Percentiles rank a stretch among this genome's conserved stretches.
Evolutionary conservation across 2,329 filamentous ascomycete species (phyloP).

Genomic region (Metarhizium robertsii): DNA sequence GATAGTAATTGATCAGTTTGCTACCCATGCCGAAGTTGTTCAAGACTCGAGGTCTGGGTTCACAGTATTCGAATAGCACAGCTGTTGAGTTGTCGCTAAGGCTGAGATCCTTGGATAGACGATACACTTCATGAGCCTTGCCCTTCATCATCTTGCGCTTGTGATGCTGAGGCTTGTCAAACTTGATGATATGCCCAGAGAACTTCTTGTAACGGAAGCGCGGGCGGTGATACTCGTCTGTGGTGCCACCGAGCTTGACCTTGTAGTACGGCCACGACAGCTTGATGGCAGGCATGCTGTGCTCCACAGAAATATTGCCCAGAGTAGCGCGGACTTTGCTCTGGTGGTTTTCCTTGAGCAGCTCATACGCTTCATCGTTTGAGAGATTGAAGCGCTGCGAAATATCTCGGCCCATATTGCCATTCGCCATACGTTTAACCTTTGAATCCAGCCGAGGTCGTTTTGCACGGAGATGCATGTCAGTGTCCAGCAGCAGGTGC

Average conservation of each 20-base stretch:
- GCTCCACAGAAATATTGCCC: conserved; percentile 85
- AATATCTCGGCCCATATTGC: conserved; percentile 63
- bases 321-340: conserved; percentile 91
- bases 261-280: conserved; percentile 95
- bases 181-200: conserved; percentile 58
- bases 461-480: conserved; percentile 54
- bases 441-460: conserved; percentile 46
- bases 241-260: conserved; percentile 68
- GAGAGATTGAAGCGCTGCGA: conserved; percentile 86
- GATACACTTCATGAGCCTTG: conserved; percentile 70
- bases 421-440: conserved; percentile 57
- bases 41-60: conserved; percentile 82
- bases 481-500: conserved; percentile 73
- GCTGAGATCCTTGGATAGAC: conserved; percentile 70
- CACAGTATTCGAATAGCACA: conserved; percentile 88
- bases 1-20: conserved; percentile 93
- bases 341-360: conserved; percentile 92
- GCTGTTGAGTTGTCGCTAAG: conserved; percentile 83
- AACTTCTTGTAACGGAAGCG: conserved; percentile 62
- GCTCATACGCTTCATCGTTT: conserved; percentile 92
- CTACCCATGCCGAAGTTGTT: conserved; percentile 98
- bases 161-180: conserved; percentile 60
- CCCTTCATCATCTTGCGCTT: conserved; percentile 80
- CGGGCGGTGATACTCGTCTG: conserved; percentile 75
- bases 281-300: conserved; percentile 84